Percentiles rank a stretch among this genome's conserved stretches.
These are phyloP conservation scores for Adiantum capillusveneris DNA, from an alignment of 75 land plant species.

Conservation along the genomic window DNA sequence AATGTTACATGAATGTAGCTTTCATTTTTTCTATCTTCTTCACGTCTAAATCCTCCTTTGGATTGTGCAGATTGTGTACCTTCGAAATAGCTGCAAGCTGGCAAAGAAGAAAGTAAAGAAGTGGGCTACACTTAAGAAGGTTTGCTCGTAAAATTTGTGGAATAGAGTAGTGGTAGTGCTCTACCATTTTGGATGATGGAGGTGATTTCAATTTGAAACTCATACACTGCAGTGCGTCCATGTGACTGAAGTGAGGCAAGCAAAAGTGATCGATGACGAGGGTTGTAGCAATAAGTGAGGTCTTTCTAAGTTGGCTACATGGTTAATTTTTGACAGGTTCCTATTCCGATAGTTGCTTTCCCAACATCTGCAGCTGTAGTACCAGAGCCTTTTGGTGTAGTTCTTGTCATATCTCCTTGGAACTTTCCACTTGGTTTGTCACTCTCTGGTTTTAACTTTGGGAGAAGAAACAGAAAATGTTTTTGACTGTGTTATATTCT, in stretches of 20 bases:
- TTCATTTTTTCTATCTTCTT: too few relatives aligned
- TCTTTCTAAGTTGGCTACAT: not conserved
- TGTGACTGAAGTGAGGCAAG: too few relatives aligned
- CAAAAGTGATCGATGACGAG: not conserved
- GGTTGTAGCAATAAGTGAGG: not conserved
- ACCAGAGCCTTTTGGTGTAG: slow-evolving; percentile 41
- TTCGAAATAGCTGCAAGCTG: slow-evolving; percentile 9
- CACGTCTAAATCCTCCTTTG: not conserved
- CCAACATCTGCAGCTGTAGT: slow-evolving; percentile 30
- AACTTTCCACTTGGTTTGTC: slow-evolving; percentile 45
- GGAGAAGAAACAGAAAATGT: not conserved
- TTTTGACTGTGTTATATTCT: not conserved
- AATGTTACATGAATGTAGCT: too few relatives aligned
- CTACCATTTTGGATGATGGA: too few relatives aligned
- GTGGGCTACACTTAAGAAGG: slow-evolving; percentile 47
- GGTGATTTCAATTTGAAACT: too few relatives aligned
- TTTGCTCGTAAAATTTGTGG: too few relatives aligned
- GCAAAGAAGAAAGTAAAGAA: slow-evolving; percentile 21
- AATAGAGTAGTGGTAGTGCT: too few relatives aligned
- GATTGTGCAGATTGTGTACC: slow-evolving; percentile 12
- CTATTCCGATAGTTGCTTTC: slow-evolving; percentile 16
- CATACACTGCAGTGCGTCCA: too few relatives aligned
- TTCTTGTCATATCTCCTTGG: slow-evolving; percentile 45
- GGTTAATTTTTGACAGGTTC: slow-evolving; percentile 22
- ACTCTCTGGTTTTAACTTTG: slow-evolving; percentile 6